These are phyloP conservation scores for Cyanidiococcus yangmingshanensis DNA, from an alignment of 23 red algal species.

Conservation along the genomic window DNA sequence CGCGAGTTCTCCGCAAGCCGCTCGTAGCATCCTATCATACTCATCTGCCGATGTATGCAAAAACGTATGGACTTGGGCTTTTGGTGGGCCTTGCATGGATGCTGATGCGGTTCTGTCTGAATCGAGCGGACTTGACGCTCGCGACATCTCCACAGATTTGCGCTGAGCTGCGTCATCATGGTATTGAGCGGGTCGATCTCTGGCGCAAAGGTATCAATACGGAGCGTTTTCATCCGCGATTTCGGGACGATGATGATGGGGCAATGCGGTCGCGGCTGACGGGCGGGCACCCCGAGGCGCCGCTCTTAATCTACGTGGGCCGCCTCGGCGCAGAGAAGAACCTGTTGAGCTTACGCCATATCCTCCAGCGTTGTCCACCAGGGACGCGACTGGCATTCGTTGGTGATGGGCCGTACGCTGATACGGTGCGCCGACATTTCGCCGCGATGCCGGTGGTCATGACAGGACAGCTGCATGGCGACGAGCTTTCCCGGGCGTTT, in stretches of 20 bases:
- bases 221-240: constrained; percentile 57
- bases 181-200: constrained; percentile 60
- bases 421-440: constrained; percentile 45
- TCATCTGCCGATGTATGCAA: constrained; percentile 72
- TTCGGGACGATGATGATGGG: constrained; percentile 15
- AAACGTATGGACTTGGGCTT: constrained; percentile 64
- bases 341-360: constrained; percentile 40
- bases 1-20: constrained; percentile 68
- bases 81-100: constrained; percentile 56
- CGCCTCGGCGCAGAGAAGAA: constrained; percentile 96
- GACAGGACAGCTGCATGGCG: constrained; percentile 67
- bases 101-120: constrained; percentile 68
- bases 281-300: constrained; percentile 42
- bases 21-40: constrained; percentile 91
- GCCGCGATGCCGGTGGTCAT: constrained; percentile 41
- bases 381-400: constrained; percentile 74
- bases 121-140: constrained; percentile 85
- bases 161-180: constrained; percentile 58
- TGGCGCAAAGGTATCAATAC: constrained; percentile 96
- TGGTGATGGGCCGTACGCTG: constrained; percentile 66
- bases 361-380: constrained; percentile 42
- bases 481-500: constrained; percentile 66
- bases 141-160: constrained; percentile 84
- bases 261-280: constrained; percentile 63
- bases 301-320: constrained; percentile 82